Evolutionary conservation across 2,329 filamentous ascomycete genomes (phyloP).

Genomic region (Neonectria punicea): DNA sequence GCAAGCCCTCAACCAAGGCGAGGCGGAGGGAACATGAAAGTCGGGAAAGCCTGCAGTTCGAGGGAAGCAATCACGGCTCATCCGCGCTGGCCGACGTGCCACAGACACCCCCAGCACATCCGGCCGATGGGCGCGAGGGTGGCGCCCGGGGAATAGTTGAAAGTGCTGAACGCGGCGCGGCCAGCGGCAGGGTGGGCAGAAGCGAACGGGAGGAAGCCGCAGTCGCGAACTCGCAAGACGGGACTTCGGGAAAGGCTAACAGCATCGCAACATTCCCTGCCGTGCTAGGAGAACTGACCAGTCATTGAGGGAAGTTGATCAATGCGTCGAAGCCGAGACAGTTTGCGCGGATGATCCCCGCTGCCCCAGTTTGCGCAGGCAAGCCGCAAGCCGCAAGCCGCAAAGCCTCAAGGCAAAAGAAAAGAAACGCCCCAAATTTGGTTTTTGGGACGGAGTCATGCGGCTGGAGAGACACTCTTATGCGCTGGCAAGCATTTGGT

Average conservation of each 20-base stretch:
- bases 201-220: background rate
- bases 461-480: slow-evolving; percentile 39
- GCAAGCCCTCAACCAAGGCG: background rate
- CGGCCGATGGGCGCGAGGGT: background rate
- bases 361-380: slow-evolving; percentile 10
- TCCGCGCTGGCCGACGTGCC: background rate
- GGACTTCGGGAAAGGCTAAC: slow-evolving; percentile 3
- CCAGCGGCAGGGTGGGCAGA: slow-evolving; percentile 17
- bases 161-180: slow-evolving; percentile 1
- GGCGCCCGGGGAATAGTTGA: slow-evolving; percentile 5
- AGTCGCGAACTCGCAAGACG: background rate
- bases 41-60: slow-evolving; percentile 4
- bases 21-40: background rate
- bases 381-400: background rate
- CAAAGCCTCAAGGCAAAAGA: slow-evolving; percentile 23
- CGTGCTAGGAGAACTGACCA: slow-evolving; percentile 31
- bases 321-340: slow-evolving; percentile 31
- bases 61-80: background rate
- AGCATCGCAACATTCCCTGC: slow-evolving; percentile 22
- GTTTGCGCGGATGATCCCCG: slow-evolving; percentile 26
- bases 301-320: slow-evolving; percentile 35
- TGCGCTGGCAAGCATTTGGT: slow-evolving; percentile 40
- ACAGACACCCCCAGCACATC: slow-evolving; percentile 1
- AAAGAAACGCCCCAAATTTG: slow-evolving; percentile 32
- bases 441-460: slow-evolving; percentile 36